Percentiles rank a stretch among this genome's conserved stretches.
These are phyloP conservation scores for Thielaviopsis ethacetica DNA, from an alignment of 2,329 filamentous ascomycete genomes.

Conservation along the genomic window DNA sequence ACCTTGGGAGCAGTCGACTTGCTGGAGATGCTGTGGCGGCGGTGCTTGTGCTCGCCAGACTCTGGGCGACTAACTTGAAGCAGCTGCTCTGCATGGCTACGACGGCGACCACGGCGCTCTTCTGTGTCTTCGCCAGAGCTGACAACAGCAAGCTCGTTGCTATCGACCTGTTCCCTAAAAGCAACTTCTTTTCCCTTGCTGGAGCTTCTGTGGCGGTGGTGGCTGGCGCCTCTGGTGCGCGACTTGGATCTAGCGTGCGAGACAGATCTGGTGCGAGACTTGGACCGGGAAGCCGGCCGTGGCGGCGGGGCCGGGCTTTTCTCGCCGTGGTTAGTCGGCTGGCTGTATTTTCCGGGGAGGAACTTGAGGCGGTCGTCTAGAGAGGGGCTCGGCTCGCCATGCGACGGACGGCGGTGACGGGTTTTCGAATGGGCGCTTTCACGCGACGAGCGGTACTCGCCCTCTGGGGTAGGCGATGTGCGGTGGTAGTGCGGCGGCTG, in stretches of 20 bases:
- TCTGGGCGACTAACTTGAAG: not conserved
- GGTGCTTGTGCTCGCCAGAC: not conserved
- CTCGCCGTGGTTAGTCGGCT: slow-evolving; percentile 16
- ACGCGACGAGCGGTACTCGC: not conserved
- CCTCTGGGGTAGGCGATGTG: slow-evolving; percentile 1
- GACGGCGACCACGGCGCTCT: not conserved
- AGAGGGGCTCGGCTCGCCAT: not conserved
- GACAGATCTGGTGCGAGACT: not conserved
- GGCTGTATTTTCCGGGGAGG: slow-evolving; percentile 32
- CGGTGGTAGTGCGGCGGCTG: not conserved
- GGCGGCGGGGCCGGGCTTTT: slow-evolving; percentile 15
- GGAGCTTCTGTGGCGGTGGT: slow-evolving; percentile 4
- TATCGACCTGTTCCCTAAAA: not conserved
- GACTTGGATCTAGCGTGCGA: not conserved
- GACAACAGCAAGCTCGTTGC: slow-evolving; percentile 5
- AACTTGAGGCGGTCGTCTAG: slow-evolving; percentile 26
- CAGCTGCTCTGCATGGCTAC: not conserved
- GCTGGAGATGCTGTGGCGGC: not conserved
- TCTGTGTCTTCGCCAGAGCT: slow-evolving; percentile 5
- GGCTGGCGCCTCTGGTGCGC: not conserved
- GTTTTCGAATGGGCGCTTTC: not conserved
- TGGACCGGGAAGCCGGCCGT: not conserved
- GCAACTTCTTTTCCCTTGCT: not conserved
- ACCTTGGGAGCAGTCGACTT: not conserved
- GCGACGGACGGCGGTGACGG: not conserved